These are phyloP conservation scores for Monilinia aucupariae DNA, from an alignment of 2,329 filamentous ascomycete species.

Conservation along the genomic window DNA sequence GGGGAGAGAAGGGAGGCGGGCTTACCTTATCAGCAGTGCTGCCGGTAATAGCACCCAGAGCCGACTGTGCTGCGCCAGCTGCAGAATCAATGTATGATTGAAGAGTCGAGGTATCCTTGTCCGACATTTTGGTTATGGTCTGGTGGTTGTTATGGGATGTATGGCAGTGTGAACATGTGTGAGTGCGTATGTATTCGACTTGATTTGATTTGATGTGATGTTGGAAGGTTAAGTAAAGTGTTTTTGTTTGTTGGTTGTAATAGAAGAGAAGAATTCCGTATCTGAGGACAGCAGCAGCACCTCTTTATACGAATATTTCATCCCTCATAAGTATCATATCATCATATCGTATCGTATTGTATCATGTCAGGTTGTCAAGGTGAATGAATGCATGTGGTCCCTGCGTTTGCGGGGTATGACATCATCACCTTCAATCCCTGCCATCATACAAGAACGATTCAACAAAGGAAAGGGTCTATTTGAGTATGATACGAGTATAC, in stretches of 20 bases:
- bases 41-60: slow-evolving; percentile 67
- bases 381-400: too few relatives aligned
- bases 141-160: slow-evolving; percentile 1
- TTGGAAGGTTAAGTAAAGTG: not conserved
- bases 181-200: too few relatives aligned
- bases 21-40: slow-evolving; percentile 56
- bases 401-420: too few relatives aligned
- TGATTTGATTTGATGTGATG: not conserved
- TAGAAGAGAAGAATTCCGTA: not conserved
- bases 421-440: too few relatives aligned
- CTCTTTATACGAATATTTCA: not conserved
- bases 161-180: too few relatives aligned
- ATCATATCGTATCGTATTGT: too few relatives aligned
- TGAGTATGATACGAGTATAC: too few relatives aligned
- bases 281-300: not conserved
- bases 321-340: not conserved
- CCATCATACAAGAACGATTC: too few relatives aligned
- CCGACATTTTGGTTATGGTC: slow-evolving; percentile 39
- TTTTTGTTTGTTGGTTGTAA: not conserved
- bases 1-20: not conserved
- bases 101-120: slow-evolving; percentile 62
- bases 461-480: too few relatives aligned
- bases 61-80: slow-evolving; percentile 66
- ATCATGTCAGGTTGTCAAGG: too few relatives aligned
- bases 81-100: slow-evolving; percentile 72